These are phyloP conservation scores for Ormosia semicastrata DNA, from an alignment of 306 rosid species.

Conservation along the genomic window DNA sequence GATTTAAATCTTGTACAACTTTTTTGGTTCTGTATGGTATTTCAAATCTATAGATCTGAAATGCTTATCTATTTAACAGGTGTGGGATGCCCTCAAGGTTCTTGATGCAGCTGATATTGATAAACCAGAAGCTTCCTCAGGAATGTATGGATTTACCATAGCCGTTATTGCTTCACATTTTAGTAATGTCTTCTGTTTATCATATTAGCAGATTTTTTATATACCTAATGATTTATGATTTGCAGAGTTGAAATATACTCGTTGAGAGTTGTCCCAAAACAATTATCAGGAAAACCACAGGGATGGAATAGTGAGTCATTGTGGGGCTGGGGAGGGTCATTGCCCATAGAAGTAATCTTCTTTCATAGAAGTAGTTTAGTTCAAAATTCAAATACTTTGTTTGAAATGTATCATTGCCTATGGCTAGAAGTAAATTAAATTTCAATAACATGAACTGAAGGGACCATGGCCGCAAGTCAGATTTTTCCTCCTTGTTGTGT, in stretches of 20 bases:
- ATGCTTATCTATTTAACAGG: conserved; percentile 35
- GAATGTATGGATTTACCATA: conserved; percentile 35
- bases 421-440: background rate
- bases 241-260: conserved; percentile 74
- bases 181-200: background rate
- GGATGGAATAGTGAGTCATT: conserved; percentile 87
- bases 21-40: background rate
- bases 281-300: conserved; percentile 55
- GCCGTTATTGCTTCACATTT: background rate
- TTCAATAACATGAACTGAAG: background rate
- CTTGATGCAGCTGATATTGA: conserved; percentile 76
- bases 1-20: background rate
- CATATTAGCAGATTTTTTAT: conserved; percentile 2
- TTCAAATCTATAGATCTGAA: background rate
- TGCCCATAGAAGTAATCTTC: no score
- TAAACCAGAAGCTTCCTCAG: conserved; percentile 52
- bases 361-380: background rate
- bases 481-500: no score
- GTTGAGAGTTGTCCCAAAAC: conserved; percentile 60
- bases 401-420: background rate
- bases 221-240: background rate
- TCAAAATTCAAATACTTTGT: background rate
- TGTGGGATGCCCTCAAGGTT: conserved; percentile 77
- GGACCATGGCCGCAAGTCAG: background rate
- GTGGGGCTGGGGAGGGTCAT: no score